Conservation (phyloP, 2,329 filamentous ascomycete species). For the Penicillium griseofulvum region DNA sequence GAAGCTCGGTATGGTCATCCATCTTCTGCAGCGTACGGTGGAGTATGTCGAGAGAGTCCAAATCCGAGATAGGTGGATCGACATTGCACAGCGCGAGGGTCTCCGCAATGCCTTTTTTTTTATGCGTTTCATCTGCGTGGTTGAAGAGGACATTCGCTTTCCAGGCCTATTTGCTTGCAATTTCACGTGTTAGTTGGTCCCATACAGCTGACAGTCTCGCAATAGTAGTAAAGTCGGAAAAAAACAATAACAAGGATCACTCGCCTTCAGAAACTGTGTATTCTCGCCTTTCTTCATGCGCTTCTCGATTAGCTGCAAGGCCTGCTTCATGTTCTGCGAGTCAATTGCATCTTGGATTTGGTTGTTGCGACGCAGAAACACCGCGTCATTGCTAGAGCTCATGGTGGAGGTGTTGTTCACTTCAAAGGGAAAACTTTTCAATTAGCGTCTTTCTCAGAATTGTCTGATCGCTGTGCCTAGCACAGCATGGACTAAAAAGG, state of each 20-base stretch:
- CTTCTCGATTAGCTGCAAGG: conserved; percentile 50
- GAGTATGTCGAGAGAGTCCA: conserved; percentile 46
- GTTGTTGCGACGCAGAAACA: conserved; percentile 47
- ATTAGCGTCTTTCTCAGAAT: neutral
- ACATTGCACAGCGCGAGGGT: conserved; percentile 44
- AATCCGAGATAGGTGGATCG: conserved; percentile 44
- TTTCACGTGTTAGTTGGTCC: neutral
- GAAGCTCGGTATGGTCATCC: conserved; percentile 34
- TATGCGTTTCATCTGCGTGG: conserved; percentile 43
- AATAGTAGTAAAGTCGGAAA: neutral
- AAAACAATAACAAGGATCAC: conserved; percentile 1
- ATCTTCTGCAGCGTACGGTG: conserved; percentile 40
- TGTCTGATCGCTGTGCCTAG: conserved; percentile 24
- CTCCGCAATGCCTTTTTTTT: conserved; percentile 44
- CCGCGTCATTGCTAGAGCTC: conserved; percentile 38
- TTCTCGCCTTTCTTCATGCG: conserved; percentile 56
- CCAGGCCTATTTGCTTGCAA: conserved; percentile 36
- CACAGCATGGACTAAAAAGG: conserved; percentile 23
- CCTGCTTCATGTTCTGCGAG: conserved; percentile 49
- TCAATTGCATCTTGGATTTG: conserved; percentile 52
- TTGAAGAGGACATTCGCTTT: conserved; percentile 43
- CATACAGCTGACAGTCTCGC: neutral
- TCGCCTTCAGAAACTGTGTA: conserved; percentile 41
- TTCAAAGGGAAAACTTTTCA: neutral
- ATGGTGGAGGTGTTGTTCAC: conserved; percentile 19